These are phyloP conservation scores for Serendipita sp. DNA, from an alignment of 768 basidiomycete species.

Conservation along the genomic window DNA sequence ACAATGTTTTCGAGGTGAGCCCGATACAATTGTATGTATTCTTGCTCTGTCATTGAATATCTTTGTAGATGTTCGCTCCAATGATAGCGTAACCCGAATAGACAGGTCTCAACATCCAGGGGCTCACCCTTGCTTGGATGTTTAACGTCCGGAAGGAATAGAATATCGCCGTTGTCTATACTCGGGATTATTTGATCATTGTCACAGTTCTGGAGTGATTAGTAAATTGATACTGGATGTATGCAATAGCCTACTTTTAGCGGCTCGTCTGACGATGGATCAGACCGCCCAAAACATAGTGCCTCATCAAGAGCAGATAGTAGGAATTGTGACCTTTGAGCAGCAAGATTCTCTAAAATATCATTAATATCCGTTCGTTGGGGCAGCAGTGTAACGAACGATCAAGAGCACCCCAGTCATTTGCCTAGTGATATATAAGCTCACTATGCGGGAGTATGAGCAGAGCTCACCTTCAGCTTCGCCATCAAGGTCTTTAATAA, in stretches of 20 bases:
- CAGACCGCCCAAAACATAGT: slow-evolving; percentile 31
- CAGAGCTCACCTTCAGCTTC: slow-evolving; percentile 26
- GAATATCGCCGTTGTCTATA: background rate
- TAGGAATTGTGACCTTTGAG: slow-evolving; percentile 24
- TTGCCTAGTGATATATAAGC: slow-evolving; percentile 24
- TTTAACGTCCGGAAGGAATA: background rate
- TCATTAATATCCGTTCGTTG: slow-evolving; percentile 21
- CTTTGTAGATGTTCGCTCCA: slow-evolving; percentile 16
- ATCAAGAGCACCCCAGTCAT: slow-evolving; percentile 50
- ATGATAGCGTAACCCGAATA: background rate
- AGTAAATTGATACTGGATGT: background rate
- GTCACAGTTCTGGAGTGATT: slow-evolving; percentile 33
- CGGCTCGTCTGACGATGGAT: slow-evolving; percentile 30
- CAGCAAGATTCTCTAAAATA: slow-evolving; percentile 20
- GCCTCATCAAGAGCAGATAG: slow-evolving; percentile 31
- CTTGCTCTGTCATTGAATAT: slow-evolving; percentile 23
- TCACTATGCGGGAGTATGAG: too few species aligned
- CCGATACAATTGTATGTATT: slow-evolving; percentile 28
- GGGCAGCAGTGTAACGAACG: slow-evolving; percentile 25
- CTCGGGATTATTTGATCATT: slow-evolving; percentile 21
- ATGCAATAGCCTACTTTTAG: slow-evolving; percentile 28
- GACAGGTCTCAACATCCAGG: background rate
- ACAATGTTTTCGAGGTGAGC: slow-evolving; percentile 26
- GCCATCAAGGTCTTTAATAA: slow-evolving; percentile 51
- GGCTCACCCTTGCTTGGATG: background rate